These are phyloP conservation scores for Eucalyptus leucophloia DNA, from an alignment of 345 rosid species.

Conservation along the genomic window DNA sequence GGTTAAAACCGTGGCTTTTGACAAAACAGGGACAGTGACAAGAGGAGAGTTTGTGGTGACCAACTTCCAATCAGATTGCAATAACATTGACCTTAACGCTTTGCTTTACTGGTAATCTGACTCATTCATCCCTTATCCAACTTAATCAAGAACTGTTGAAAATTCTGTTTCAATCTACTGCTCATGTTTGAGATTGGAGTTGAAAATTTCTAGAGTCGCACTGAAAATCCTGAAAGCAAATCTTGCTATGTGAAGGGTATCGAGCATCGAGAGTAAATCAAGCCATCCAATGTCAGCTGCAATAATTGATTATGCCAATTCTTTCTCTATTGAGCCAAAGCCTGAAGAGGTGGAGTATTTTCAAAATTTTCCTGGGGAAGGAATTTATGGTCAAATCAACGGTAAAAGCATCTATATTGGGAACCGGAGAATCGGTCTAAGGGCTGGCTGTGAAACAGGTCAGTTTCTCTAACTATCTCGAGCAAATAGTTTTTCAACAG, in stretches of 20 bases:
- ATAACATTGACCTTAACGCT: conserved; percentile 18
- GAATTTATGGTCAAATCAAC: conserved; percentile 53
- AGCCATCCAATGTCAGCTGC: conserved; percentile 89
- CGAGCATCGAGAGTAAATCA: conserved; percentile 77
- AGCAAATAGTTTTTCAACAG: neutral
- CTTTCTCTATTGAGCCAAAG: conserved; percentile 41
- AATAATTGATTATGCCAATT: conserved; percentile 46
- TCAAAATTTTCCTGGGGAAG: conserved; percentile 78
- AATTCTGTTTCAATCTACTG: neutral
- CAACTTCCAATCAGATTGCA: conserved; percentile 32
- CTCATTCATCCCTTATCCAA: neutral
- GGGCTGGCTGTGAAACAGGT: conserved; percentile 54
- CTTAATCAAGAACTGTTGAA: neutral
- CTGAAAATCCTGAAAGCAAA: neutral
- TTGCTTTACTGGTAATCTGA: conserved; percentile 49
- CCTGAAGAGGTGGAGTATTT: conserved; percentile 56
- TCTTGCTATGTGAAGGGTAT: conserved; percentile 31
- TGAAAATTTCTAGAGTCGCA: neutral
- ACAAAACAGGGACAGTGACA: conserved; percentile 85
- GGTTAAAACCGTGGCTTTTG: conserved; percentile 63
- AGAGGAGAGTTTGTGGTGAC: conserved; percentile 69
- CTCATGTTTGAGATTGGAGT: neutral
- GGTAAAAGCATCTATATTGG: conserved; percentile 52
- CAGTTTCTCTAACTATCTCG: neutral
- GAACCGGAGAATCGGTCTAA: conserved; percentile 37